These are phyloP conservation scores for Crithidia sp. DNA, from an alignment of 208 protist genomes.

Conservation along the genomic window DNA sequence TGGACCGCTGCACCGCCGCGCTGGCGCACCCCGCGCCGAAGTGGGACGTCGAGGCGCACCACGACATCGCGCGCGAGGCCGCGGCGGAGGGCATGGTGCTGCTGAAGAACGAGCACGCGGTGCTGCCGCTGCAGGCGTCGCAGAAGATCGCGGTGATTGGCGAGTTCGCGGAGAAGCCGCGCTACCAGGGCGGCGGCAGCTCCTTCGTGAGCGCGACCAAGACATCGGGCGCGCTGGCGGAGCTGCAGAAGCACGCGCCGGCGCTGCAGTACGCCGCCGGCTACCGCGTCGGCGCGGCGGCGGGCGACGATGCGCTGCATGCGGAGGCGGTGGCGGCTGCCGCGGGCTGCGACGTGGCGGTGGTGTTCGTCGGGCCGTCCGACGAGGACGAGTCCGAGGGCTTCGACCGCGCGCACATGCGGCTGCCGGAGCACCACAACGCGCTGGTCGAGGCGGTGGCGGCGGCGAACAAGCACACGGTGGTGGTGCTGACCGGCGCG, in stretches of 20 bases:
- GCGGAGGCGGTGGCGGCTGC: slow-evolving; percentile 6
- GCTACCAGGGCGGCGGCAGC: slow-evolving; percentile 38
- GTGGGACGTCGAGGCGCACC: slow-evolving; percentile 30
- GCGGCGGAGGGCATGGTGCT: slow-evolving; percentile 43
- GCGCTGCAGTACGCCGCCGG: slow-evolving; percentile 11
- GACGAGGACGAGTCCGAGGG: slow-evolving; percentile 9
- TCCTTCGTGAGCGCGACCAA: slow-evolving; percentile 9
- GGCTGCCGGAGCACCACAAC: slow-evolving; percentile 13
- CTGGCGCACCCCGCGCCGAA: slow-evolving; percentile 2
- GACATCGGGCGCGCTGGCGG: not conserved
- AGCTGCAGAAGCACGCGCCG: slow-evolving; percentile 2
- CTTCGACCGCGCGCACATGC: slow-evolving; percentile 14
- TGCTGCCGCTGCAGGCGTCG: slow-evolving; percentile 21
- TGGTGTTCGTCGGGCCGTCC: slow-evolving; percentile 5
- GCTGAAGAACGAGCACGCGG: slow-evolving; percentile 50
- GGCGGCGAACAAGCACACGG: slow-evolving; percentile 8
- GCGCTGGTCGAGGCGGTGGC: slow-evolving; percentile 9
- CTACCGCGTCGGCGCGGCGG: not conserved
- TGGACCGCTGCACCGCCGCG: not conserved
- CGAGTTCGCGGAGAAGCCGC: slow-evolving; percentile 19
- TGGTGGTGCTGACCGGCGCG: slow-evolving; percentile 12
- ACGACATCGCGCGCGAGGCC: slow-evolving; percentile 35
- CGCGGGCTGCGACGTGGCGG: slow-evolving; percentile 5
- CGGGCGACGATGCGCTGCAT: not conserved
- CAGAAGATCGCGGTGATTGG: slow-evolving; percentile 27